Percentiles rank a stretch among this genome's conserved stretches.
Conservation (phyloP, 73 alveolate species). For the Tetrahymena elliotti region DNA sequence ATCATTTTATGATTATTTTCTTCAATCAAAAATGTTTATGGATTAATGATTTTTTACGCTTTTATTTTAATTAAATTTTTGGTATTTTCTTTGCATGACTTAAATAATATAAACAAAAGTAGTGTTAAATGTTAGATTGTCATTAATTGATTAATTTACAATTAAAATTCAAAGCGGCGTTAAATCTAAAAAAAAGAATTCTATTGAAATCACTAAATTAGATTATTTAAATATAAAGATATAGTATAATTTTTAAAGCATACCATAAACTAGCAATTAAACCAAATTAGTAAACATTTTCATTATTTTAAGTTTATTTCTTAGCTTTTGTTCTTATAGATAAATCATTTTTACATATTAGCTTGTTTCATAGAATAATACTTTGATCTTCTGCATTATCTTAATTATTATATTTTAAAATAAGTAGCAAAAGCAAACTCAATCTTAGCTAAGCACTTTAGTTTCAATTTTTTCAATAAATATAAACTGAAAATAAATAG, state of each 20-base stretch:
- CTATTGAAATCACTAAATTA: not conserved
- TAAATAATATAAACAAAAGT: not conserved
- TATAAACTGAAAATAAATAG: not conserved
- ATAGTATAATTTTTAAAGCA: not conserved
- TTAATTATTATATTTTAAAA: no score
- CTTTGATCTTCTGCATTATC: no score
- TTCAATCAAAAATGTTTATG: no score
- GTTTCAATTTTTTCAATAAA: not conserved
- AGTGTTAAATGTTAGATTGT: not conserved
- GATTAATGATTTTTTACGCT: no score
- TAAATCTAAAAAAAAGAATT: not conserved
- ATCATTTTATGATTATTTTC: no score
- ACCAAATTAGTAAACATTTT: no score
- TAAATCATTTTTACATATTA: no score
- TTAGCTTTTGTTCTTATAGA: not conserved
- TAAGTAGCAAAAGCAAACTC: not conserved
- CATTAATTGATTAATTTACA: no score
- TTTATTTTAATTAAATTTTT: no score
- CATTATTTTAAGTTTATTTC: not conserved
- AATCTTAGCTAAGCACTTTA: not conserved
- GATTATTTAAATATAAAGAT: not conserved
- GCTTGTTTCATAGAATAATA: not conserved
- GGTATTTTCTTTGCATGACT: not conserved
- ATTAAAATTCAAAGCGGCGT: not conserved
- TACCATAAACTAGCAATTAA: no score